phyloP scores from a whole-genome alignment of 164 flowering plant species.

The Buxus sempervirens region DNA sequence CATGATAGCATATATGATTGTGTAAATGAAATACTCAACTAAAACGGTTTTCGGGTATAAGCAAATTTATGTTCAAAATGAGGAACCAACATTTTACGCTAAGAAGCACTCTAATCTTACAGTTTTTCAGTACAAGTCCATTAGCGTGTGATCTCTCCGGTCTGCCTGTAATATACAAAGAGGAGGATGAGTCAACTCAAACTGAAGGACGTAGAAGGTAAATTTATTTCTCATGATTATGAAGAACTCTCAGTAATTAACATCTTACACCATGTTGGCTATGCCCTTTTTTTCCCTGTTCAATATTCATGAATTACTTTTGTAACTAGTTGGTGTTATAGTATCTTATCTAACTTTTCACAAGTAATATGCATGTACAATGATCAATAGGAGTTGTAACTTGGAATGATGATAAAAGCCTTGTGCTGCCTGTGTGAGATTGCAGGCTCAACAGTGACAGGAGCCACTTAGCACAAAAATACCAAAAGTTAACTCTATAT shows the following conservation, averaged over 20 bases:
- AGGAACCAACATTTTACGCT: slow-evolving; percentile 2
- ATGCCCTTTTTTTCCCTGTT: neutral
- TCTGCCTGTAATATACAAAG: slow-evolving; percentile 44
- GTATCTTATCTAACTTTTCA: neutral
- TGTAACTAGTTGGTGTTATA: neutral
- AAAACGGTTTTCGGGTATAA: neutral
- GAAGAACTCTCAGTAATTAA: neutral
- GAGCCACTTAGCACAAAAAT: no score
- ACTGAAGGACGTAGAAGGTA: slow-evolving; percentile 37
- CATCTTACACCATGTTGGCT: neutral
- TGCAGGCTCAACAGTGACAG: no score
- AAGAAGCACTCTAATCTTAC: slow-evolving; percentile 14
- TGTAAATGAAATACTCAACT: neutral
- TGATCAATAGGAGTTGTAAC: neutral
- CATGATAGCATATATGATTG: neutral
- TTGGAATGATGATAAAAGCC: neutral
- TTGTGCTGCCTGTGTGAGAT: no score
- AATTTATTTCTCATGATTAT: slow-evolving; percentile 9
- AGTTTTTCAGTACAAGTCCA: slow-evolving; percentile 71
- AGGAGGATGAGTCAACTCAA: slow-evolving; percentile 36
- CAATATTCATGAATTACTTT: no score
- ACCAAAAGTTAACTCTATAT: no score
- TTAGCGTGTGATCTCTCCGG: slow-evolving; percentile 60
- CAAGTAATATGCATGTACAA: neutral
- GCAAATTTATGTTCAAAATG: neutral